phyloP scores from a whole-genome alignment of 495 filamentous ascomycete genomes.

The Darksidea phi region DNA sequence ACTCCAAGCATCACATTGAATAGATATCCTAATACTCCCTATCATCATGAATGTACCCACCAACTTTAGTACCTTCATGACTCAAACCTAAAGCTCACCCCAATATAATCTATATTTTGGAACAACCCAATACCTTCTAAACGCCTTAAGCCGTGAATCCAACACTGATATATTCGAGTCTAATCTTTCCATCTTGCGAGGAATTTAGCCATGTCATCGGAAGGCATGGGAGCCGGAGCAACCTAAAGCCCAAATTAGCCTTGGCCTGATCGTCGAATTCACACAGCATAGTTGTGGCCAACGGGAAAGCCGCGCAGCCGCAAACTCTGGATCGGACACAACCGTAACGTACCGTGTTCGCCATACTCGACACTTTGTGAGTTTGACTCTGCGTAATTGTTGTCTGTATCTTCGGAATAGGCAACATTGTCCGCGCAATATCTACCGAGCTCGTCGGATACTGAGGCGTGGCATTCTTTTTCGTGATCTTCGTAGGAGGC shows the following conservation, averaged over 20 bases:
- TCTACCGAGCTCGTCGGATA: constrained; percentile 62
- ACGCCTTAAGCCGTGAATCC: too few species aligned
- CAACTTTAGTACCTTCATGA: too few species aligned
- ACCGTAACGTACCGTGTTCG: constrained; percentile 61
- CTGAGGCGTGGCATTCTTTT: constrained; percentile 53
- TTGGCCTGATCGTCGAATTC: neutral
- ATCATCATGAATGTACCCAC: too few species aligned
- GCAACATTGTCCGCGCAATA: constrained; percentile 59
- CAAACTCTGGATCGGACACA: neutral
- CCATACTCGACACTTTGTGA: constrained; percentile 54
- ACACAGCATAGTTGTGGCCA: neutral
- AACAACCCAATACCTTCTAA: too few species aligned
- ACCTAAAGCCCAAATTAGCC: constrained; percentile 41
- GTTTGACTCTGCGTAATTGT: constrained; percentile 63
- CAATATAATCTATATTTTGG: too few species aligned
- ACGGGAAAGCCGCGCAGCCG: neutral
- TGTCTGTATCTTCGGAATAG: constrained; percentile 55
- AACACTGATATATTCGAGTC: too few species aligned
- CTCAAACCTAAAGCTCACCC: too few species aligned
- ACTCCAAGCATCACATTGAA: too few species aligned
- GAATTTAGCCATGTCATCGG: constrained; percentile 59
- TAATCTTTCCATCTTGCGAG: constrained; percentile 61
- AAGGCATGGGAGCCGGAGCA: constrained; percentile 49
- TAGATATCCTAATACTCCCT: too few species aligned
- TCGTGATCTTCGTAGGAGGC: constrained; percentile 64